Percentiles rank a stretch among this genome's conserved stretches.
These are phyloP conservation scores for Achaetomium macrosporum DNA, from an alignment of 2,329 filamentous ascomycete species.

Conservation along the genomic window DNA sequence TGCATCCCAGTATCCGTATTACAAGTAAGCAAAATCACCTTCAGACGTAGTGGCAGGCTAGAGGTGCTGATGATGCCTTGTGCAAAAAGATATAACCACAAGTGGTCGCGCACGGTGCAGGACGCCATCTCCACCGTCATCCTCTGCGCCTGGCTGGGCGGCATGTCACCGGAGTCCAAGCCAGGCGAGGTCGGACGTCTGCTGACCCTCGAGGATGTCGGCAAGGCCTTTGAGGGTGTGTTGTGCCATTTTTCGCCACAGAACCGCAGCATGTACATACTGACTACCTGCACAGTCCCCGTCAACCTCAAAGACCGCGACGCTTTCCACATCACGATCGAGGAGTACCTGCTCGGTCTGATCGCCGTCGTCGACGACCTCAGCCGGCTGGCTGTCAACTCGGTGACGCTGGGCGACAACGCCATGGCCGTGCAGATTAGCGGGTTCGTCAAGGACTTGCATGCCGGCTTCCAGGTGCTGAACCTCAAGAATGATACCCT, in stretches of 20 bases:
- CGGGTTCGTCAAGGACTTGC: slow-evolving; percentile 88
- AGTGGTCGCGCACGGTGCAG: slow-evolving; percentile 82
- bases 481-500: slow-evolving; percentile 96
- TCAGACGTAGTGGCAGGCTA: neutral
- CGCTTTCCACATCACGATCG: slow-evolving; percentile 90
- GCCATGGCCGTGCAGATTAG: slow-evolving; percentile 80
- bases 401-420: slow-evolving; percentile 87
- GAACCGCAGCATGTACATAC: neutral
- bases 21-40: slow-evolving; percentile 59
- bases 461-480: slow-evolving; percentile 92
- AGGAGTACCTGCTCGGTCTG: slow-evolving; percentile 89
- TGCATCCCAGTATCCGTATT: slow-evolving; percentile 86
- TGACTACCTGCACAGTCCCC: slow-evolving; percentile 51
- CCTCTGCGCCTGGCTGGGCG: slow-evolving; percentile 70
- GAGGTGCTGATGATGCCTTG: neutral
- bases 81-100: slow-evolving; percentile 63
- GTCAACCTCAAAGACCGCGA: slow-evolving; percentile 87
- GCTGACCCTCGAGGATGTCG: slow-evolving; percentile 82
- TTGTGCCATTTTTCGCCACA: neutral
- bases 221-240: slow-evolving; percentile 66
- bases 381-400: slow-evolving; percentile 84
- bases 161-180: slow-evolving; percentile 52
- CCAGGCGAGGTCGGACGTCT: slow-evolving; percentile 58
- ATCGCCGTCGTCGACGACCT: slow-evolving; percentile 88
- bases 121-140: slow-evolving; percentile 60